These are phyloP conservation scores for Penicillium sp. DNA, from an alignment of 2,329 filamentous ascomycete species.

Conservation along the genomic window DNA sequence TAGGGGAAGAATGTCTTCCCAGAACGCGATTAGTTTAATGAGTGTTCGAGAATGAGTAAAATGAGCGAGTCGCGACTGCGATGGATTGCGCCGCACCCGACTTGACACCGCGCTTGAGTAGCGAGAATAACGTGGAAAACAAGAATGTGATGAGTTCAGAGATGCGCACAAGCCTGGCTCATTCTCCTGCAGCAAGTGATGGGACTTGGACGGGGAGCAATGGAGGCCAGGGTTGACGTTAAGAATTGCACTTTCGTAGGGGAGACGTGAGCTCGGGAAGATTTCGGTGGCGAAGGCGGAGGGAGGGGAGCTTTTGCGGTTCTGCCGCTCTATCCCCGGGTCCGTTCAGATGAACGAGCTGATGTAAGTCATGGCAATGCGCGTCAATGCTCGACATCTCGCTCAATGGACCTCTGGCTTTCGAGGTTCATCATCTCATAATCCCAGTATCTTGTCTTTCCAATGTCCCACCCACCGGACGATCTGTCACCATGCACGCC, in stretches of 20 bases:
- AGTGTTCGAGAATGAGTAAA: conserved; percentile 11
- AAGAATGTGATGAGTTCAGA: conserved; percentile 16
- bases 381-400: conserved; percentile 17
- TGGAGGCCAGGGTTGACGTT: conserved; percentile 24
- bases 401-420: conserved; percentile 8
- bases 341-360: neutral
- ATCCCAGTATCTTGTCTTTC: conserved; percentile 6
- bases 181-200: conserved; percentile 30
- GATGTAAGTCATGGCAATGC: conserved; percentile 20
- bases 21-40: conserved; percentile 6
- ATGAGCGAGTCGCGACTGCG: conserved; percentile 24
- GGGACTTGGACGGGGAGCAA: conserved; percentile 23
- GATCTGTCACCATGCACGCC: conserved; percentile 28
- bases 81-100: conserved; percentile 28
- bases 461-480: conserved; percentile 21
- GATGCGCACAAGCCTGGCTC: conserved; percentile 34
- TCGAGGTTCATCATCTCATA: neutral
- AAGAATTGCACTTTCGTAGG: conserved; percentile 14
- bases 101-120: conserved; percentile 28
- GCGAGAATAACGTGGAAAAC: conserved; percentile 19
- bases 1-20: conserved; percentile 5
- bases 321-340: conserved; percentile 10
- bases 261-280: conserved; percentile 28
- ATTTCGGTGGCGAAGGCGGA: conserved; percentile 35
- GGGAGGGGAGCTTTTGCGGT: conserved; percentile 22